Evolutionary conservation across 805 yeast genomes (phyloP), one percentile per base, ranked within the genome.

Genomic region (Teunomyces panamensis): DNA sequence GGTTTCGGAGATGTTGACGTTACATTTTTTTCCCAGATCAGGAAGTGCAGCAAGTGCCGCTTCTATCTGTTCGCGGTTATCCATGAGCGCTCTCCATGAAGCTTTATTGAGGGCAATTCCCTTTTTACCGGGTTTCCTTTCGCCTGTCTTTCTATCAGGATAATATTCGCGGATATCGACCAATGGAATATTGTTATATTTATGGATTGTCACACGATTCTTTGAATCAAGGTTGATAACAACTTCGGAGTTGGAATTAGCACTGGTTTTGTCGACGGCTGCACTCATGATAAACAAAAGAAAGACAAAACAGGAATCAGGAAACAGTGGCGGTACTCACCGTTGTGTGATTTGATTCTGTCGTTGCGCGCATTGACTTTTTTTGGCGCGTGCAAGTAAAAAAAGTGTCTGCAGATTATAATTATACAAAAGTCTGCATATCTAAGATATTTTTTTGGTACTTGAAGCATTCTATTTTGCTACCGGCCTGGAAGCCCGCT

Each of bases 111-210:
- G 61, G 1, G 87, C 73, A 16, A 84, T 80, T 0, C 88, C 87
- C 66, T 91, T 91, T 59, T 82, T 85, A 0, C 96, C 96, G 0
- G 98, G 98, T 50, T 76, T 76, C 69, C 77, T 73, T 50, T 82
- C 84, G 5, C 85, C 85, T 43, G 82, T 80, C 45, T 73, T 74
- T 49, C 65, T 68, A 54, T 69, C 75, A 11, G 59, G 43, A 64
- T 89, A 91, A 68, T 74, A 89, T 62, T 91, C 97, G 49, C 98
- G 78, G 45, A 91, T 87, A 58, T 91, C 96, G 10, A 92, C 81
- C 54, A 90, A 68, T 30, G 78, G 79, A 47, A 71, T 69, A 44
- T 83, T 83, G 47, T 86, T 83, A 72, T 81, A 91, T 54, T 78
- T 79, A 48, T 89, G 76, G 13, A 92, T 89, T 0, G 88, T 80